These are phyloP conservation scores for Kockiozyma suomiensis DNA, from an alignment of 805 yeast species.

Conservation along the genomic window DNA sequence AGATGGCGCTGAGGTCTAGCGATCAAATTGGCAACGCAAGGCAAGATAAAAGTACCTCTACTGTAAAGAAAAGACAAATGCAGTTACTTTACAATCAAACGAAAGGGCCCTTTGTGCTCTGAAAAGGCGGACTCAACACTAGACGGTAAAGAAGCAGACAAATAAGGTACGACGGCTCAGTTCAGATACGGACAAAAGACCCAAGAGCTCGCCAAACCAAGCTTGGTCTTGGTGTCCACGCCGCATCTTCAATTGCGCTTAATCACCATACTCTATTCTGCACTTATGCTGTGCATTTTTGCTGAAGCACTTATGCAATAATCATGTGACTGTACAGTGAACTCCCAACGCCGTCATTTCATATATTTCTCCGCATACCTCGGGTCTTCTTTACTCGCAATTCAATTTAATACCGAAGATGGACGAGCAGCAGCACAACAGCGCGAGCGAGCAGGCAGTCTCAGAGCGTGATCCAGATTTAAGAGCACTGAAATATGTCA, in stretches of 20 bases:
- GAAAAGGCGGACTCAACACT: too few species aligned
- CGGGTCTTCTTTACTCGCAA: too few species aligned
- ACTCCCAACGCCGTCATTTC: too few species aligned
- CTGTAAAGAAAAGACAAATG: too few species aligned
- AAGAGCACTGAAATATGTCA: slow-evolving; percentile 22
- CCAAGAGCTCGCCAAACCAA: too few species aligned
- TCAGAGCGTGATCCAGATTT: slow-evolving; percentile 12
- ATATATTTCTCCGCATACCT: too few species aligned
- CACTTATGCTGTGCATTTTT: neutral
- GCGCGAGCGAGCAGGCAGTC: neutral
- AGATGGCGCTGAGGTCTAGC: neutral
- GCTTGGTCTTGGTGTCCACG: neutral
- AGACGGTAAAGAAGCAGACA: too few species aligned
- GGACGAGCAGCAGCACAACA: neutral
- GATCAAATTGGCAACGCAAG: too few species aligned
- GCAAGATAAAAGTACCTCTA: too few species aligned
- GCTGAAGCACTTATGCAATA: neutral
- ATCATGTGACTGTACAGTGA: neutral
- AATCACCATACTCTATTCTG: neutral
- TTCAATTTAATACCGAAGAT: too few species aligned
- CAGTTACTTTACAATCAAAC: too few species aligned
- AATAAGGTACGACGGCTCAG: neutral
- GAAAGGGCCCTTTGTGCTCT: too few species aligned
- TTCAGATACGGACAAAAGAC: neutral
- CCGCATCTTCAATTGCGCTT: neutral